Conservation (phyloP, 192 early-diverging fungal genomes). For the Backusella australiensis region DNA sequence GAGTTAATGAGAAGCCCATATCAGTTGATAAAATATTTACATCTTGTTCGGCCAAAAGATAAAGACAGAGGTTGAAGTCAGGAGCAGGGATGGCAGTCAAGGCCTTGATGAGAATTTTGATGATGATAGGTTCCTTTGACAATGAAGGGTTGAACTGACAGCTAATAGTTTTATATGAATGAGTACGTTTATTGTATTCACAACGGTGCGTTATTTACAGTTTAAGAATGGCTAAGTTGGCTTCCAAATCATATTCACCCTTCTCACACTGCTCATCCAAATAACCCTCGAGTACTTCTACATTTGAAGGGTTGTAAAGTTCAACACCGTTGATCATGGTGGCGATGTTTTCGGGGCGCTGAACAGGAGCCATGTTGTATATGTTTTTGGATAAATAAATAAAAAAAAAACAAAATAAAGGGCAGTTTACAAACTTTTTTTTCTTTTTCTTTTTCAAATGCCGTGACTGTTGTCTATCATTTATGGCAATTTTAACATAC, state of each 20-base stretch:
- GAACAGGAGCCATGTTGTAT: constrained; percentile 4
- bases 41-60: constrained; percentile 77
- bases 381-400: background rate
- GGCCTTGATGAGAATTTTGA: constrained; percentile 78
- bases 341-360: constrained; percentile 75
- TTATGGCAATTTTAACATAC: background rate
- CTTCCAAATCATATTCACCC: constrained; percentile 84
- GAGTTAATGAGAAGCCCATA: background rate
- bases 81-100: constrained; percentile 80
- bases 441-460: background rate
- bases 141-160: constrained; percentile 91
- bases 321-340: constrained; percentile 76
- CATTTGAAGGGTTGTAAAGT: constrained; percentile 90
- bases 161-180: constrained; percentile 27
- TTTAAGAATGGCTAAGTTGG: constrained; percentile 90
- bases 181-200: background rate
- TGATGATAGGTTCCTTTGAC: constrained; percentile 67
- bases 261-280: constrained; percentile 75
- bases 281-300: constrained; percentile 81
- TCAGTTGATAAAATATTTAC: constrained; percentile 15
- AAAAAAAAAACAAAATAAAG: background rate
- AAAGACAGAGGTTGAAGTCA: constrained; percentile 90
- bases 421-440: background rate
- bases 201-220: constrained; percentile 52
- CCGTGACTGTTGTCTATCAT: background rate